Conservation (phyloP, 805 yeast species). For the Saturnispora dispora region DNA sequence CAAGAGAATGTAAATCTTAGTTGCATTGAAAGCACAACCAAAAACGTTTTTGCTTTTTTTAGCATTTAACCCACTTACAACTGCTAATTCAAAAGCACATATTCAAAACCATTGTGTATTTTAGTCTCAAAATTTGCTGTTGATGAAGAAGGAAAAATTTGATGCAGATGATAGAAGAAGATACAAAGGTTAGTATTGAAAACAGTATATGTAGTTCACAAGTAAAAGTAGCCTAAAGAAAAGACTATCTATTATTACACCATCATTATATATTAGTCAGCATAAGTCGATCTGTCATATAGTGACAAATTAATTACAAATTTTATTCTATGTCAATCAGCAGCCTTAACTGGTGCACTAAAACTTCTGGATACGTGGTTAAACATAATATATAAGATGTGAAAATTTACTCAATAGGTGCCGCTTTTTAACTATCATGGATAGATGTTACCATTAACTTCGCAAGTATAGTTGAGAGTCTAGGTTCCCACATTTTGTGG, state of each 20-base stretch:
- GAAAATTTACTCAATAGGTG: background rate
- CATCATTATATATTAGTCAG: background rate
- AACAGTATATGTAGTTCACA: background rate
- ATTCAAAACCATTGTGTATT: no score
- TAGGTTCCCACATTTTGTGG: background rate
- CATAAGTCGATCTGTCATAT: background rate
- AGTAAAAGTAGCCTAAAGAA: background rate
- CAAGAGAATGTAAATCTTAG: no score
- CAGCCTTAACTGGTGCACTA: no score
- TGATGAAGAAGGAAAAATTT: background rate
- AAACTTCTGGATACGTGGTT: background rate
- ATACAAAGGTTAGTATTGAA: background rate
- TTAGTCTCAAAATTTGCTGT: background rate
- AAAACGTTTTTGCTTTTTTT: no score
- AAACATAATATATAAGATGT: background rate
- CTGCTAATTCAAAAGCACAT: no score
- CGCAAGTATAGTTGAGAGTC: background rate
- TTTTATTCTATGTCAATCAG: no score
- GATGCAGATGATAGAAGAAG: background rate
- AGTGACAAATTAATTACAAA: background rate
- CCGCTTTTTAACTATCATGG: background rate
- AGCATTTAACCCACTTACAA: no score
- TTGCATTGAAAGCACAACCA: no score
- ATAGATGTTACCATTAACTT: background rate
- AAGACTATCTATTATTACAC: background rate